Evolutionary conservation across 2,329 filamentous ascomycete genomes (phyloP), one percentile per base, ranked within the genome.

Genomic region (Penicillium sp.): DNA sequence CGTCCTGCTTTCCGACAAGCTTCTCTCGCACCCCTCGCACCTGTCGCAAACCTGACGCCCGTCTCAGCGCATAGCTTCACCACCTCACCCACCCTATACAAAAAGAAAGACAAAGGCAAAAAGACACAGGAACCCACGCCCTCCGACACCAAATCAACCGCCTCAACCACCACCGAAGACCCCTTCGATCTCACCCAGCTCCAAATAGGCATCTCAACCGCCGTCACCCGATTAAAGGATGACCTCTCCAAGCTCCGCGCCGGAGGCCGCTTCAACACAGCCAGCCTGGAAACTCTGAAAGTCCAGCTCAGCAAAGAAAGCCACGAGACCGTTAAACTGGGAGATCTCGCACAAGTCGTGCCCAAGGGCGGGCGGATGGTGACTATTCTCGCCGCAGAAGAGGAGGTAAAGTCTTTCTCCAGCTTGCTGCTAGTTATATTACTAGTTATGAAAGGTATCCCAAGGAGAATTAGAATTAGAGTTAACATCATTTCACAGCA

Each of bases 341-440:
- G 81, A 9, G 86, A 89, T 66, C 66, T 90, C 52, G 87, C 86
- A 2, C 87, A 88, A 66, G 84, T 90, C 14, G 77, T 89, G 34
- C 84, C 85, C 0, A 86, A 87, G 64, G 86, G 81, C 23, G 79
- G 86, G 10, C 73, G 86, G 51, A 79, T 79, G 62, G 70, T 89
- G 26, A 81, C 83, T 54, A 76, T 90, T n/a, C 69, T 88, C 19
- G 84, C 83, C 34, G 83, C 85, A 13, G 87, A 90, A 65, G 81
- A 84, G 64, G 82, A 84, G 55, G 86, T 88, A 68, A 63, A 80
- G n/a, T n/a, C n/a, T n/a, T n/a, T n/a, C n/a, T n/a, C n/a, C n/a
- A n/a, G n/a, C n/a, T n/a, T n/a, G n/a, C n/a, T n/a, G n/a, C n/a
- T n/a, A n/a, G n/a, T n/a, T n/a, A n/a, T n/a, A n/a, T n/a, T n/a